phyloP scores from a whole-genome alignment of 2,329 filamentous ascomycete species.

The Leptographium lundbergii region DNA sequence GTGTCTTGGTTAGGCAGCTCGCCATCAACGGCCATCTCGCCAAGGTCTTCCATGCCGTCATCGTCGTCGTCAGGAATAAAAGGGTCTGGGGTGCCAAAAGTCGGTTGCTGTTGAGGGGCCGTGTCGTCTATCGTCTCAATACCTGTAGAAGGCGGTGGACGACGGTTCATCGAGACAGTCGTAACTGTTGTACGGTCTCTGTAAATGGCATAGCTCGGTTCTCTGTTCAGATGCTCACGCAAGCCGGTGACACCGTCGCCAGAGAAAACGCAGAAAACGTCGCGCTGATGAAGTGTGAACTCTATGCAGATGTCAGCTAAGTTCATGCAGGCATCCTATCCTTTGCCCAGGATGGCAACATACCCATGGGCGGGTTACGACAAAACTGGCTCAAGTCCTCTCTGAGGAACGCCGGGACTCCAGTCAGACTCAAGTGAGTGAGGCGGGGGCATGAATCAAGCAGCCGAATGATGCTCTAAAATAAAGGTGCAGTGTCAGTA shows the following conservation, averaged over 20 bases:
- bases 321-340: background rate
- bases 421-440: constrained; percentile 88
- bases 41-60: constrained; percentile 29
- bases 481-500: constrained; percentile 25
- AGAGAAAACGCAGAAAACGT: constrained; percentile 96
- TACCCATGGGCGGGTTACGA: constrained; percentile 66
- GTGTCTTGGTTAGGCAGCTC: constrained; percentile 1
- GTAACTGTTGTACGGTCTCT: constrained; percentile 19
- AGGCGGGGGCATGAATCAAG: constrained; percentile 85
- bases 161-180: constrained; percentile 5
- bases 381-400: constrained; percentile 79
- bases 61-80: constrained; percentile 27
- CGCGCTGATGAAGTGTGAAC: constrained; percentile 88
- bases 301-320: constrained; percentile 34
- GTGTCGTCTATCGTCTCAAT: constrained; percentile 6
- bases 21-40: constrained; percentile 25
- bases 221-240: constrained; percentile 61
- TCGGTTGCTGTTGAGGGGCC: constrained; percentile 16
- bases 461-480: constrained; percentile 68
- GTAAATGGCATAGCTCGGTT: constrained; percentile 32
- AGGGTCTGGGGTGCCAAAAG: constrained; percentile 22
- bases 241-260: constrained; percentile 69
- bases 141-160: constrained; percentile 11
- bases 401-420: constrained; percentile 79
- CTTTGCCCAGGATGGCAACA: constrained; percentile 11